These are phyloP conservation scores for Dactylellina cionopaga DNA, from an alignment of 2,329 filamentous ascomycete genomes.

Conservation along the genomic window DNA sequence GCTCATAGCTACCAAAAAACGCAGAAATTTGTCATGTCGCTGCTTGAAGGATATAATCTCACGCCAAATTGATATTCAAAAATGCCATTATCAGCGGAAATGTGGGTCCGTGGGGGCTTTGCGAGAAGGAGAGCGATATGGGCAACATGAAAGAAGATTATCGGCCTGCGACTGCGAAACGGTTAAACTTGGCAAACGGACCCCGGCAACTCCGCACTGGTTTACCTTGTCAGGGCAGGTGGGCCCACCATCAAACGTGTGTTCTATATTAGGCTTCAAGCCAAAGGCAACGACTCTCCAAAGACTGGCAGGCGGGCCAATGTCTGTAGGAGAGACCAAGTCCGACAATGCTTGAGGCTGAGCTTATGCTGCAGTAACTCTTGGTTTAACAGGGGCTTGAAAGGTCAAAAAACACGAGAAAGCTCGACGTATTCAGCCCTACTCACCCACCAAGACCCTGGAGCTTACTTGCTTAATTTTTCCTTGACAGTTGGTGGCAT, in stretches of 20 bases:
- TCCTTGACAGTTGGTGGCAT: conserved; percentile 27
- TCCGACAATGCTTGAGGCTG: conserved; percentile 28
- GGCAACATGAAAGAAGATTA: no score
- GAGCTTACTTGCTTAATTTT: conserved; percentile 48
- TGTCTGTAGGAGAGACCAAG: conserved; percentile 19
- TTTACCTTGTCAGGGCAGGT: conserved; percentile 32
- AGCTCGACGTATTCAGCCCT: conserved; percentile 44
- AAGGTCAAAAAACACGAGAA: conserved; percentile 12
- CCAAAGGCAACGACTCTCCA: background rate
- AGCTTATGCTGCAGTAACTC: conserved; percentile 45
- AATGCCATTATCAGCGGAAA: no score
- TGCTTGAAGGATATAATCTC: no score
- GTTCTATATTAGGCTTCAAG: conserved; percentile 50
- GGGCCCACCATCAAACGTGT: conserved; percentile 28
- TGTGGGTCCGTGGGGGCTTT: no score
- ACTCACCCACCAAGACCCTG: conserved; percentile 31
- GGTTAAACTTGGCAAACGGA: conserved; percentile 31
- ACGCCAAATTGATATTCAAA: no score
- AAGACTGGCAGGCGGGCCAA: background rate
- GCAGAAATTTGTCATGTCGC: no score
- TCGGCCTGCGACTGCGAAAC: no score
- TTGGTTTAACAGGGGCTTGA: conserved; percentile 8
- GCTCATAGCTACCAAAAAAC: no score
- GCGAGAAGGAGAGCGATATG: no score
- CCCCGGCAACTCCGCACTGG: conserved; percentile 31